phyloP scores from a whole-genome alignment of 768 basidiomycete species.

The Symmetrospora coprosmae region DNA sequence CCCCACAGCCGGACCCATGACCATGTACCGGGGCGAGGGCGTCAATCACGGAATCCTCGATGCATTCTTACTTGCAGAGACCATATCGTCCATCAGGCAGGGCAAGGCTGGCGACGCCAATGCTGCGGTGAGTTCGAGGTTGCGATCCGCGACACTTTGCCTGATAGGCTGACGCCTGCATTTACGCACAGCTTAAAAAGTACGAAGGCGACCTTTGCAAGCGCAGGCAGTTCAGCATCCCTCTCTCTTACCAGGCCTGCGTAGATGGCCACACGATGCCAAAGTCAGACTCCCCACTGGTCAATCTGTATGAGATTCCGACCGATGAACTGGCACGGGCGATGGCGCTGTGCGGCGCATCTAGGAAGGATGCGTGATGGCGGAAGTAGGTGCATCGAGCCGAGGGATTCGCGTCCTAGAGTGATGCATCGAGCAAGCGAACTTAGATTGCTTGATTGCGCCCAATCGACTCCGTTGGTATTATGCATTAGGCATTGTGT shows the following conservation, averaged over 20 bases:
- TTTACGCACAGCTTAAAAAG: no score
- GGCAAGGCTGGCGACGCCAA: constrained; percentile 1
- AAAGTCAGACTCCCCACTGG: background rate
- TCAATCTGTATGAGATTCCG: constrained; percentile 8
- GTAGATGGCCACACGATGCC: constrained; percentile 9
- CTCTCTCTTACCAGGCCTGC: constrained; percentile 4
- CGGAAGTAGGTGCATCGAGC: no score
- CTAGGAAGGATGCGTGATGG: no score
- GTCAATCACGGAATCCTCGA: constrained; percentile 19
- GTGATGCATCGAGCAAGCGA: no score
- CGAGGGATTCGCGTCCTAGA: no score
- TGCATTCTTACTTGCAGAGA: constrained; percentile 9
- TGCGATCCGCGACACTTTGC: no score
- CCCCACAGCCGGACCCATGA: constrained; percentile 19
- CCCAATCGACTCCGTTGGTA: no score
- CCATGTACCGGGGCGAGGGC: constrained; percentile 18
- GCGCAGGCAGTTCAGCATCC: constrained; percentile 12
- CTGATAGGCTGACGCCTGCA: no score
- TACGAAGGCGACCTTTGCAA: constrained; percentile 16
- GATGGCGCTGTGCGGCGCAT: constrained; percentile 1
- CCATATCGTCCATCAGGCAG: background rate
- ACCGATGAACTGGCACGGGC: constrained; percentile 5
- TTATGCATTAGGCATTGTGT: no score
- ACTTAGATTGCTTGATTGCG: no score
- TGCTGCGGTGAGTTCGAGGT: background rate